Evolutionary conservation across 176 grass and related monocot genomes (phyloP).

Genomic region (Alloteropsis semialata): DNA sequence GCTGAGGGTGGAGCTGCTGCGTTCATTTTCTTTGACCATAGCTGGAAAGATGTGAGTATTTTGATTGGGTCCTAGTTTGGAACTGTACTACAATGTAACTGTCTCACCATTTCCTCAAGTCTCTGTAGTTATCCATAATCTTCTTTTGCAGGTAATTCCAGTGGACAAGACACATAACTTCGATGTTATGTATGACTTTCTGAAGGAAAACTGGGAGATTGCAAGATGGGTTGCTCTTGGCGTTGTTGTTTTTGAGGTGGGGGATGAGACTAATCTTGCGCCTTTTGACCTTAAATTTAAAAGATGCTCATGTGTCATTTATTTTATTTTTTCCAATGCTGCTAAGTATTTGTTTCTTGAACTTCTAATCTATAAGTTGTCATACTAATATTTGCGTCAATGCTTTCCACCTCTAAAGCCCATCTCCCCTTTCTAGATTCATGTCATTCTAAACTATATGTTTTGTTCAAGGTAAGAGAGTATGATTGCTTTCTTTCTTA

Average conservation of each 20-base stretch:
- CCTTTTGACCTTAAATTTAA: background rate
- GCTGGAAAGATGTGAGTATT: slow-evolving; percentile 94
- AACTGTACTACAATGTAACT: slow-evolving; percentile 11
- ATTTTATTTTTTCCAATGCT: background rate
- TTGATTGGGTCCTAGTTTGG: background rate
- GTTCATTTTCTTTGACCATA: slow-evolving; percentile 97
- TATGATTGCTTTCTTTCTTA: background rate
- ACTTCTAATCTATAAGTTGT: background rate
- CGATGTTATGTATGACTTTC: slow-evolving; percentile 74
- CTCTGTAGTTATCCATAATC: background rate
- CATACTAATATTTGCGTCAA: background rate
- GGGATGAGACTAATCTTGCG: background rate
- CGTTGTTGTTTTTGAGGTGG: slow-evolving; percentile 80
- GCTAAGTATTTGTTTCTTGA: background rate
- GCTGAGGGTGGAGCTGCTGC: slow-evolving; percentile 81
- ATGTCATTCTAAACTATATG: background rate
- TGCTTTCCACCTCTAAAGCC: background rate
- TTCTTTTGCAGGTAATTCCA: slow-evolving; percentile 71
- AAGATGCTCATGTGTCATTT: background rate
- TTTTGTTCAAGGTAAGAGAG: background rate
- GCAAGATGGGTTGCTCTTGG: slow-evolving; percentile 90
- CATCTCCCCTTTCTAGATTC: background rate
- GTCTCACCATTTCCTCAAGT: slow-evolving; percentile 4
- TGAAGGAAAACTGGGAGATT: slow-evolving; percentile 89
- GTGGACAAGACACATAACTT: slow-evolving; percentile 82